A percentile compares a stretch with the other conserved stretches of the same genome.
phyloP scores from a whole-genome alignment of 2,329 filamentous ascomycete genomes.

The Phialophora verrucosa region DNA sequence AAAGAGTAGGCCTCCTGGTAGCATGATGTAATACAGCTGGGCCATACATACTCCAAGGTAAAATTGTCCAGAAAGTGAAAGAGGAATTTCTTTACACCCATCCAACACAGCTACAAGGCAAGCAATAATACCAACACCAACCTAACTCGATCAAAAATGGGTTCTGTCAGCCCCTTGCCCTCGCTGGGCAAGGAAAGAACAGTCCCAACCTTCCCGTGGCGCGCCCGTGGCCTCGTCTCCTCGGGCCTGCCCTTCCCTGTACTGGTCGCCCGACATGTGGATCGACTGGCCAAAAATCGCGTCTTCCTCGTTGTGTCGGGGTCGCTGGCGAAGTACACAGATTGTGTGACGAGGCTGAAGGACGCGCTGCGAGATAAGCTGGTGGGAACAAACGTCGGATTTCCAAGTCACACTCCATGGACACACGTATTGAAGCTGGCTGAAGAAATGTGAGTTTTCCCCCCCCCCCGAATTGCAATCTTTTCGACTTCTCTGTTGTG shows the following conservation, averaged over 20 bases:
- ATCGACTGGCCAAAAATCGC: slow-evolving; percentile 14
- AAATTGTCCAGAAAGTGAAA: no score
- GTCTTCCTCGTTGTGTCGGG: slow-evolving; percentile 53
- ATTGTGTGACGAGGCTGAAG: slow-evolving; percentile 51
- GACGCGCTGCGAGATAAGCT: slow-evolving; percentile 49
- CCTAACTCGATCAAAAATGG: neutral
- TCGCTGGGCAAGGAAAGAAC: slow-evolving; percentile 14
- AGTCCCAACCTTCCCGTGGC: slow-evolving; percentile 21
- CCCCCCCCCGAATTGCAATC: no score
- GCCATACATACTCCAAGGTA: no score
- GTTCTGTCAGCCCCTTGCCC: neutral
- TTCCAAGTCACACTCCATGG: slow-evolving; percentile 61
- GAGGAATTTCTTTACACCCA: no score
- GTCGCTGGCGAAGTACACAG: slow-evolving; percentile 55
- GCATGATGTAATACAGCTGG: no score
- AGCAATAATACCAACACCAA: no score
- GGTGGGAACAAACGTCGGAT: slow-evolving; percentile 56
- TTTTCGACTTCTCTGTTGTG: no score
- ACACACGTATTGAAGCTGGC: slow-evolving; percentile 58
- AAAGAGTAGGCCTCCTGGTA: no score
- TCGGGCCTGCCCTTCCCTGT: slow-evolving; percentile 18
- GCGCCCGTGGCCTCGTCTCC: slow-evolving; percentile 18
- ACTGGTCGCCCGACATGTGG: slow-evolving; percentile 18
- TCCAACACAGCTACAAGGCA: no score
- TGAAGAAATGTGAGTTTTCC: slow-evolving; percentile 42